Evolutionary conservation across 306 rosid species (phyloP), one percentile per base, ranked within the genome.

Genomic region (Pyrus bretschneideri): DNA sequence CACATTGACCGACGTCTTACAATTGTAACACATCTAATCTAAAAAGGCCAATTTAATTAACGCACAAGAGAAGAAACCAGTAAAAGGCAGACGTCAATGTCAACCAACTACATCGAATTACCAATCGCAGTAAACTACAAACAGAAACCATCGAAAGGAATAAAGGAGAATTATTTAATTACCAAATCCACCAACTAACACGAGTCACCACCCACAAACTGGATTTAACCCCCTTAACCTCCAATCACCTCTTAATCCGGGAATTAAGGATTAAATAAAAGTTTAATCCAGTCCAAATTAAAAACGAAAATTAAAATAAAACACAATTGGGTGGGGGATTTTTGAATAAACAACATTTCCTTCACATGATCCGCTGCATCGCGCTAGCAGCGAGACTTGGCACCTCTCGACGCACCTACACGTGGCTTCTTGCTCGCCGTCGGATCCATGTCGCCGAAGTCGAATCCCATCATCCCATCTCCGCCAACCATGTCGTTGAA

Each of bases 401-500:
- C 69, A 8, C 86, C 81, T 67, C 71, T 86, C 3, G 92, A 81
- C 4, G 81, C 58, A 22, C 60, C 74, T 0, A n/a, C 87, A 17
- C 96, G 91, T 60, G 87, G 81, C 82, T 86, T 84, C 83, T 92
- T 95, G 2, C 62, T 69, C 30, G 85, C 81, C 86, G 84, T 85
- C 13, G 73, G 90, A 86, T 86, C 83, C 13, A 3, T 5, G 1
- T 81, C 76, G 23, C 70, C 79, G 38, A 66, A 3, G 72, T 84
- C 86, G 30, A 84, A 71, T 31, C 81, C 81, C 78, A 79, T 76
- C 11, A 75, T 74, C 9, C 30, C 91, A 74, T 86, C 91, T 10
- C 90, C 92, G 49, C 97, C 96, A 6, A 89, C 96, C 96, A 96
- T 91, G 52, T 96, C 99, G 71, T 72, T 83, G 27, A 89, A 91